Conservation (phyloP, 2,329 filamentous ascomycete species). For the Hymenotorrendiella dingleyae region DNA sequence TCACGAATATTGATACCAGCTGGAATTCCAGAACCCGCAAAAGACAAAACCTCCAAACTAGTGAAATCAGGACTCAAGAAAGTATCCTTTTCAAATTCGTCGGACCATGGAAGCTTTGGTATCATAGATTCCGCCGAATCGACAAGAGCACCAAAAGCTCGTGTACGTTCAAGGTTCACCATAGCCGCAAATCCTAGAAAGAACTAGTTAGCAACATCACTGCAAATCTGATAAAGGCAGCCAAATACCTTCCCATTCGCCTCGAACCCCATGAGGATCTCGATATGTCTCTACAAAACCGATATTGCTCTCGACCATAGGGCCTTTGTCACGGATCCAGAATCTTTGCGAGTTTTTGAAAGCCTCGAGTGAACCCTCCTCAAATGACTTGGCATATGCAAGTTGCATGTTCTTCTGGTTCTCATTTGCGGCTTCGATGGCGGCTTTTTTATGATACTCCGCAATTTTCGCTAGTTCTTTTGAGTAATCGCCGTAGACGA, state of each 20-base stretch:
- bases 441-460: slow-evolving; percentile 61
- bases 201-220: background rate
- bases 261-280: slow-evolving; percentile 73
- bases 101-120: slow-evolving; percentile 79
- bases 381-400: slow-evolving; percentile 70
- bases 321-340: slow-evolving; percentile 80
- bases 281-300: slow-evolving; percentile 84
- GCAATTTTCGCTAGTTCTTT: slow-evolving; percentile 66
- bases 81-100: slow-evolving; percentile 91
- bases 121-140: slow-evolving; percentile 76
- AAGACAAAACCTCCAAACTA: slow-evolving; percentile 83
- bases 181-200: slow-evolving; percentile 64
- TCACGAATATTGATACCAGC: slow-evolving; percentile 58
- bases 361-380: slow-evolving; percentile 64
- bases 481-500: slow-evolving; percentile 70
- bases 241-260: slow-evolving; percentile 68
- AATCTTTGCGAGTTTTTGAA: slow-evolving; percentile 76
- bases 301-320: slow-evolving; percentile 71
- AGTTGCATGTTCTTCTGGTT: slow-evolving; percentile 68
- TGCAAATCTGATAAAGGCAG: background rate
- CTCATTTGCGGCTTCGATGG: slow-evolving; percentile 64
- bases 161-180: slow-evolving; percentile 86
- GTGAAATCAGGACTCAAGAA: slow-evolving; percentile 96
- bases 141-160: slow-evolving; percentile 81
- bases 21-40: slow-evolving; percentile 59